Evolutionary conservation across 148 eudicot species (phyloP), one percentile per base, ranked within the genome.

Genomic region (Vaccinium myrtillus): DNA sequence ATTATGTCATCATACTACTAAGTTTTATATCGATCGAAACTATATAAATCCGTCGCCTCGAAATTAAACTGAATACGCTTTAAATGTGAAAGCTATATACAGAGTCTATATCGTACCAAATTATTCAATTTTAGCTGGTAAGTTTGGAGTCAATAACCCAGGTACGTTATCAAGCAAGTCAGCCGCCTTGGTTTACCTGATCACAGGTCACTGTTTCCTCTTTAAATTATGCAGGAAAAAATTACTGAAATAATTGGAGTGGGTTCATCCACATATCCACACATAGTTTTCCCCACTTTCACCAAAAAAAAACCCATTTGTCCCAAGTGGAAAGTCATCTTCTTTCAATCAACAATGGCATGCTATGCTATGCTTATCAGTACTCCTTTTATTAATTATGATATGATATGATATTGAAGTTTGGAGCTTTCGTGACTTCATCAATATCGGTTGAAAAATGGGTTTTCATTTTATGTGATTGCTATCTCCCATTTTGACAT

Each of bases 101-200:
- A 36, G 4, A 8, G 74, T 69, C 74, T 23, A 69, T 23, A 27
- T n/a, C 13, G 55, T 27, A 27, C 74, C 74, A 23, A 69, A 69
- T 69, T 74, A 74, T 75, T 18, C 78, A 75, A 0, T 39, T 36
- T 75, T 43, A 2, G 14, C 5, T 39, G 32, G 75, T 2, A 75
- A 7, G 79, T 23, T 9, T 49, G 54, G 79, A 12, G 55, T 77
- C 56, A 77, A 77, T 23, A n/a, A 21, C 32, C 25, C 56, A 18
- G 30, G 30, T 23, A 11, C 5, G 50, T 49, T 1, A 75, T 21
- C 78, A 75, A 75, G 1, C 78, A 46, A 75, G 25, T 75, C 78
- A 23, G 79, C 79, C 79, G 79, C 79, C 79, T 49, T 49, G 6
- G 27, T 77, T 46, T 49, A 46, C 79, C 23, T 49, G n/a, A 9